Base-by-base conservation (phyloP, 208 protist genomes). In the Strigomonas culicis region DNA sequence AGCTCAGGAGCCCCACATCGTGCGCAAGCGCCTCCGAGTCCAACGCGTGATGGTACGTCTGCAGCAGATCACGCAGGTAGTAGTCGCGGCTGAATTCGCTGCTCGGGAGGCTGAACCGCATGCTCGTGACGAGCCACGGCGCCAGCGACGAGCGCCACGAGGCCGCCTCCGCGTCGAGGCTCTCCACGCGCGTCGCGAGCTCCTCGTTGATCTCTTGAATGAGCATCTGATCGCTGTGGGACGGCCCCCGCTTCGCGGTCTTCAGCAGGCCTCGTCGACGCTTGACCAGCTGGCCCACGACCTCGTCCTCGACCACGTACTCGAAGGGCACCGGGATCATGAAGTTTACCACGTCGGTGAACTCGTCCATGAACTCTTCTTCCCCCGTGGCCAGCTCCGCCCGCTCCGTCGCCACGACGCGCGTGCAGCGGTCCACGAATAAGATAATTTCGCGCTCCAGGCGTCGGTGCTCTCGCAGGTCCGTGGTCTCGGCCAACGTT, bases 301-400 rank as follows among this genome's bases (percentile, higher is more conserved):
- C 52, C 13, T 72, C 63, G 52, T 92, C 81, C 39, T 82, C 76
- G 4, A 88, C 46, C 4, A 86, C 72, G 41, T 86, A 75, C 25
- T 74, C 58, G 60, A 74, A 86, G 28, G 79, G 76, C 31, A 92
- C 73, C 3, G 85, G 85, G 28, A 82, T 63, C 70, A 77, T 66
- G 22, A 80, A 17, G 41, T 92, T 82, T 4, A 92, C 79, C 3
- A 77, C 51, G 11, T 43, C 36, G 13, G 66, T 73, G 25, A 73
- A 75, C 31, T 19, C 15, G 4, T 75, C 47, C 11, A 79, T 63
- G 31, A 90, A 87, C 3, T 49, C 11, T 3, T 75, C 59, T 25
- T 87, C 84, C 13, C 72, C 53, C 34, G 55, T 28, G 19, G 65
- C 60, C 32, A 77, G 51, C 56, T 76, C 87, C 15, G 49, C 59